These are phyloP conservation scores for Ceriops decandra DNA, from an alignment of 345 rosid genomes.

Conservation along the genomic window DNA sequence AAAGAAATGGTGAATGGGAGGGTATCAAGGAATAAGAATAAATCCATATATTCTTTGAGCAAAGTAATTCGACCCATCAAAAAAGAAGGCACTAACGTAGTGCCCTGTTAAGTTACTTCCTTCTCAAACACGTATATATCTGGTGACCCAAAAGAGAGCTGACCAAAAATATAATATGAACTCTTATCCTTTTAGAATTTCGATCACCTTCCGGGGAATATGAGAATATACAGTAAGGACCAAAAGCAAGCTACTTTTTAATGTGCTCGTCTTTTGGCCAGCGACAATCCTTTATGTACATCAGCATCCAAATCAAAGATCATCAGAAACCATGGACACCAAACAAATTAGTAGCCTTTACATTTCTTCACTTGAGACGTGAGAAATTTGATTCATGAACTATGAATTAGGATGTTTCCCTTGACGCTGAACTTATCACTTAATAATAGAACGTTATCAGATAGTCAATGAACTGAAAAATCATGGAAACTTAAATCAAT, in stretches of 20 bases:
- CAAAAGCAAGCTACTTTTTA: slow-evolving; percentile 20
- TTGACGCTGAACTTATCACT: too few relatives aligned
- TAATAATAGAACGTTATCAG: too few relatives aligned
- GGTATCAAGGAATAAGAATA: slow-evolving; percentile 48
- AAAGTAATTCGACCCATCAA: slow-evolving; percentile 27
- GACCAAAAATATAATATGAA: slow-evolving; percentile 8
- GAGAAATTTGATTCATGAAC: too few relatives aligned
- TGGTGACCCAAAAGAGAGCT: slow-evolving; percentile 7
- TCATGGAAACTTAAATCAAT: too few relatives aligned
- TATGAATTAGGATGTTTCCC: too few relatives aligned
- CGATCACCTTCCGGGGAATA: slow-evolving; percentile 6
- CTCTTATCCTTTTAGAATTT: not conserved
- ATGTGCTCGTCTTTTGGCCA: slow-evolving; percentile 5
- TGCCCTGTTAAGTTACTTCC: not conserved
- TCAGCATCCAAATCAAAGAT: not conserved
- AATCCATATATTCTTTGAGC: slow-evolving; percentile 12
- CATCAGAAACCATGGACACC: too few relatives aligned
- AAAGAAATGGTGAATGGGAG: slow-evolving; percentile 8
- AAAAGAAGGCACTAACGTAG: slow-evolving; percentile 6
- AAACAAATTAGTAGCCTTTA: too few relatives aligned
- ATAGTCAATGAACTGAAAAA: too few relatives aligned
- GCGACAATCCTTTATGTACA: not conserved
- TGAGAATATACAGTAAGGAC: slow-evolving; percentile 10
- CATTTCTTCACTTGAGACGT: too few relatives aligned
- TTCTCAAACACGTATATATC: not conserved